Evolutionary conservation across 1,284 basidiomycete species (phyloP).

Genomic region (Ganoderma resinaceum): DNA sequence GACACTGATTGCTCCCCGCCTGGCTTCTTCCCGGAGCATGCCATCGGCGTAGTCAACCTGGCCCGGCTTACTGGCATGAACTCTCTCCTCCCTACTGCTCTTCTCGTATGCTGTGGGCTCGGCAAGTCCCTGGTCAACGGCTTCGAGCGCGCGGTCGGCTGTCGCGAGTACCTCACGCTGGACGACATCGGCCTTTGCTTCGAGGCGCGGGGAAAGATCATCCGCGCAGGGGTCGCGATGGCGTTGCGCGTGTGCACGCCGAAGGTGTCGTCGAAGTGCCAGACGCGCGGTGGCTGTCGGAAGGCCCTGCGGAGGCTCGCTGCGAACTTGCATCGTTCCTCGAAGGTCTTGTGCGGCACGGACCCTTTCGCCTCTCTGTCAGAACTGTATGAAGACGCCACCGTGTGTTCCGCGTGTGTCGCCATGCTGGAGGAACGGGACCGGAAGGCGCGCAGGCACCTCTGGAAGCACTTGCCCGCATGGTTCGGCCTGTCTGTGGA

Average conservation of each 20-base stretch:
- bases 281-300: background rate
- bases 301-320: background rate
- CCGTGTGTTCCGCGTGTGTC: background rate
- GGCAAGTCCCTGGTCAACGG: constrained; percentile 5
- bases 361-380: background rate
- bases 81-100: constrained; percentile 16
- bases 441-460: background rate
- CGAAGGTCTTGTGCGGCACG: background rate
- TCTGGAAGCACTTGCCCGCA: background rate
- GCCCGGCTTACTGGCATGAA: constrained; percentile 9
- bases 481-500: background rate
- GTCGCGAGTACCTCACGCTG: constrained; percentile 3
- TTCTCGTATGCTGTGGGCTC: constrained; percentile 13
- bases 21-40: constrained; percentile 6
- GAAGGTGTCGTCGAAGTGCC: background rate
- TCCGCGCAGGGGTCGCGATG: background rate
- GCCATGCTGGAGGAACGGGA: background rate
- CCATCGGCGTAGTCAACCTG: constrained; percentile 21
- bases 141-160: constrained; percentile 7
- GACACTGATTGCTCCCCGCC: constrained; percentile 1
- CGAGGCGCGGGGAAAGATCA: constrained; percentile 3
- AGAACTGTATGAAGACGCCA: background rate
- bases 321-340: background rate
- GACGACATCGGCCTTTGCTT: constrained; percentile 13
- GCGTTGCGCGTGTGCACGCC: background rate